Evolutionary conservation across 306 rosid genomes (phyloP), one percentile per base, ranked within the genome.

Genomic region (Castanea sativa): DNA sequence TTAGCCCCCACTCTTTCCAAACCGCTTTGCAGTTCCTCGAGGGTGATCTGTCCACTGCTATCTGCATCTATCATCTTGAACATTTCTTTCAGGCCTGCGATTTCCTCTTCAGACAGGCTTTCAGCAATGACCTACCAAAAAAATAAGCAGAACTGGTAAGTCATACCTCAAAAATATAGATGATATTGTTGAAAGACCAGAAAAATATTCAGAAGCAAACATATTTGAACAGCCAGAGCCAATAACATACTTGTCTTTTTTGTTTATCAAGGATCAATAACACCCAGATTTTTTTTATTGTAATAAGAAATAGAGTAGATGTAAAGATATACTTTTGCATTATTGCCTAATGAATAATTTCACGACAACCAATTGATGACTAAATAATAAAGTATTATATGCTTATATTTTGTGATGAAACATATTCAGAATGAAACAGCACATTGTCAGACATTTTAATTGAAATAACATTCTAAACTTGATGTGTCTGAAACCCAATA

Each of bases 81-180:
- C 99, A 95, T 95, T 84, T 91, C 97, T 81, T 84, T 95, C 79
- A 95, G 79, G 55, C 99, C 99, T 12, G 85, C 99, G 56, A 95
- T 95, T 90, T 95, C 99, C 79, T 95, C 99, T 83, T 91, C 99
- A 5, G 98, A 93, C 43, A 95, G 80, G 72, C 73, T 91, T 84
- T 95, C 99, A 38, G 99, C 98, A 76, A 95, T 95, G 63, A 95
- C 89, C 99, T 93, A 84, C 76, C 14, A 3, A 75, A 79, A 85
- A 41, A 41, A 59, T 68, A 75, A 60, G 63, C 63, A 73, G 32
- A 72, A 35, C 55, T 58, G 4, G 30, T 57, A 78, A 73, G 85
- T 74, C 91, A 86, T 53, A 81, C 69, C 70, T 16, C n/a, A 35
- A 27, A 71, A 68, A 75, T 65, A 74, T 25, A 52, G 69, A 16